Evolutionary conservation across 805 yeast genomes (phyloP).

Genomic region (Tetrapisispora arboricola): DNA sequence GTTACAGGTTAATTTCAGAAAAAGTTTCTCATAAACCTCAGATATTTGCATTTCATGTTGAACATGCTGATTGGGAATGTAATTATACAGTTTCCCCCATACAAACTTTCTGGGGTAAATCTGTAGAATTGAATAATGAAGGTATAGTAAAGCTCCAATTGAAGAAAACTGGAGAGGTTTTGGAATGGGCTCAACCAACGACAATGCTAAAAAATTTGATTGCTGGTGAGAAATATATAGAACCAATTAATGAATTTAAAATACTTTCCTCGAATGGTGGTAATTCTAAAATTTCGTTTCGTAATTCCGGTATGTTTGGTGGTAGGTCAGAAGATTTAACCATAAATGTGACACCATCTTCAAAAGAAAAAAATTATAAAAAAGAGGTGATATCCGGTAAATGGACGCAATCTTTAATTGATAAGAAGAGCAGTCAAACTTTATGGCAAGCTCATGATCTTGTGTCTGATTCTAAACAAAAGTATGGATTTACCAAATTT

Average conservation of each 20-base stretch:
- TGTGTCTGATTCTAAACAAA: conserved; percentile 45
- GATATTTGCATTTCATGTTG: conserved; percentile 72
- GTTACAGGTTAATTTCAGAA: conserved; percentile 66
- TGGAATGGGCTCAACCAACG: conserved; percentile 75
- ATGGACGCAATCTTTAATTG: conserved; percentile 66
- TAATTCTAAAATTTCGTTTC: conserved; percentile 62
- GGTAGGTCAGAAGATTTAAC: conserved; percentile 60
- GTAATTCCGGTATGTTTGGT: conserved; percentile 72
- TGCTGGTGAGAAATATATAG: conserved; percentile 92
- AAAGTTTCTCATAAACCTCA: conserved; percentile 81
- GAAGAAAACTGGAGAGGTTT: conserved; percentile 52
- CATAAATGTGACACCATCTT: conserved; percentile 31
- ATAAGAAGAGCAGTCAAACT: conserved; percentile 27
- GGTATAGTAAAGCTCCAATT: conserved; percentile 56
- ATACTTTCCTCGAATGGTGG: conserved; percentile 60
- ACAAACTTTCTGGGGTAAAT: conserved; percentile 93
- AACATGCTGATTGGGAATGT: conserved; percentile 60
- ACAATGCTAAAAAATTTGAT: conserved; percentile 75
- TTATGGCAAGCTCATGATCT: conserved; percentile 69
- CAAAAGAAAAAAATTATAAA: conserved; percentile 10
- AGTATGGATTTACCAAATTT: conserved; percentile 80
- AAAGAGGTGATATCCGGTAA: conserved; percentile 42
- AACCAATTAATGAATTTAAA: conserved; percentile 64
- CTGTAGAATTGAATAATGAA: conserved; percentile 67
- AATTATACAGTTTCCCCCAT: conserved; percentile 58